Conservation (phyloP, 2,329 filamentous ascomycete species). For the Fusarium sp. region DNA sequence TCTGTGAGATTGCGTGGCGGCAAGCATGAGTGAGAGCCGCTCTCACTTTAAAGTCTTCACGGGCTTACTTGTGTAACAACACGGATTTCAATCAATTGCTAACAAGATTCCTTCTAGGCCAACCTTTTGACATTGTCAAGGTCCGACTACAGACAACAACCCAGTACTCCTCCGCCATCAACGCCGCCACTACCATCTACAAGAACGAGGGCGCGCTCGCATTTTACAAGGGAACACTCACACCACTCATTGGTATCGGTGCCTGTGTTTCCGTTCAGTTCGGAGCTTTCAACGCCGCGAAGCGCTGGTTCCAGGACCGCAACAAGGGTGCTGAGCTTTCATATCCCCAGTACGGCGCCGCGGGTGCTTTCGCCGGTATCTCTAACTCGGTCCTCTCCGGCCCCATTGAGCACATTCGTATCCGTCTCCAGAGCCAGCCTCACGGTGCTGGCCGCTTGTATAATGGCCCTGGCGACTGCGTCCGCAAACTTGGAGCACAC, state of each 20-base stretch:
- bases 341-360: slow-evolving; percentile 88
- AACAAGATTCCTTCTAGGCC: slow-evolving; percentile 59
- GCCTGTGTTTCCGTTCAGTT: slow-evolving; percentile 99
- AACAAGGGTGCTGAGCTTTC: slow-evolving; percentile 74
- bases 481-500: slow-evolving; percentile 78
- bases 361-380: slow-evolving; percentile 92
- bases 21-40: slow-evolving; percentile 7
- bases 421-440: slow-evolving; percentile 94
- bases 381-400: slow-evolving; percentile 89
- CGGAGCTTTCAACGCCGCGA: slow-evolving; percentile 93
- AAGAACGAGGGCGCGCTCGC: slow-evolving; percentile 87
- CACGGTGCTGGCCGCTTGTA: slow-evolving; percentile 85
- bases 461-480: slow-evolving; percentile 86
- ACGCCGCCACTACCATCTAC: slow-evolving; percentile 86
- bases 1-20: background rate
- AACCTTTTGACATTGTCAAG: slow-evolving; percentile 93
- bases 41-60: slow-evolving; percentile 16
- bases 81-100: background rate
- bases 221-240: slow-evolving; percentile 98
- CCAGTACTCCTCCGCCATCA: slow-evolving; percentile 81
- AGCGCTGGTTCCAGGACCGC: slow-evolving; percentile 82
- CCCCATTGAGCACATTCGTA: slow-evolving; percentile 97
- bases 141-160: slow-evolving; percentile 92
- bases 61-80: background rate
- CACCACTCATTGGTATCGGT: slow-evolving; percentile 93